Base-by-base conservation (phyloP, 2,329 filamentous ascomycete species). In the Seiridium cupressi region DNA sequence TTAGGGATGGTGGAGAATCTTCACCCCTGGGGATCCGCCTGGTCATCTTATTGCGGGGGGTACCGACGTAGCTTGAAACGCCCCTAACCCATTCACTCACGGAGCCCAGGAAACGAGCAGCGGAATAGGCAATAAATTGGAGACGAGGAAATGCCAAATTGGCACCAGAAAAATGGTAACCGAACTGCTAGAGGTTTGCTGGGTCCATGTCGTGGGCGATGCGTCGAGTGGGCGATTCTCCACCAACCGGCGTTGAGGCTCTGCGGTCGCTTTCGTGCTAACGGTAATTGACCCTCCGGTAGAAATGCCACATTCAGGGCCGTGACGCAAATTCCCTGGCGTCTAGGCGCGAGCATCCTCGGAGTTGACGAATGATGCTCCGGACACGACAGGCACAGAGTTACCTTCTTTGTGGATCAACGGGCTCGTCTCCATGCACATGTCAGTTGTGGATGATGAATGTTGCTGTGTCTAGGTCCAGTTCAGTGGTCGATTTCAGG, bases 171-270 rank as follows among this genome's bases (percentile, higher is more conserved):
- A 35, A 42, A 36, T 47, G 40, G 18, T 51, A 46, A 44, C 40
- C 42, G 31, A 47, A 46, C 13, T 26, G 40, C 54, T 47, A 26
- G 54, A 31, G 7, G 4, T n/a, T 26, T 47, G 5, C 44, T 13
- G 38, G 7, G 8, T 26, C n/a, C 38, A 18, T 18, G 35, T 44
- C 38, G 38, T 55, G 8, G 38, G 9, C 31, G 18, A 32, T 42
- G 31, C 26, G 18, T n/a, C 8, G 8, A 48, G 18, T 32, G 13
- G 13, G 8, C 11, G 55, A 57, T 51, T 58, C 46, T 58, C 55
- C 55, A 58, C 55, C 55, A 58, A 58, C 47, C 55, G 55, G 46
- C 47, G 35, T 58, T 49, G 47, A 58, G 47, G 44, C 55, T 51
- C 46, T 58, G 31, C 38, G 44, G 34, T 38, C 18, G 44, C 32